These are phyloP conservation scores for Tephrocybe sp. DNA, from an alignment of 768 basidiomycete genomes.

Conservation along the genomic window DNA sequence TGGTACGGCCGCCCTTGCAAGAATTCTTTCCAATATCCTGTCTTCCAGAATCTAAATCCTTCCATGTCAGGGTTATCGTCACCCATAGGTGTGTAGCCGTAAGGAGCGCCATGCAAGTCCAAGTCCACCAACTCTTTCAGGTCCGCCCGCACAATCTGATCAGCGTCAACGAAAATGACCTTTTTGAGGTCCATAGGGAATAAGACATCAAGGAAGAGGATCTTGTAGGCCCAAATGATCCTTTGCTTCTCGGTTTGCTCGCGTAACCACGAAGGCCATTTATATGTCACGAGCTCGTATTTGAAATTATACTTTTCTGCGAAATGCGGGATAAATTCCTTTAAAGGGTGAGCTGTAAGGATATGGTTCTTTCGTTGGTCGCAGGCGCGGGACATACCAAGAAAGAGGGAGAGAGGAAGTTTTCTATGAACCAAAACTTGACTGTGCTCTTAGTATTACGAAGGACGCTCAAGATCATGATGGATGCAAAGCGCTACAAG, in stretches of 20 bases:
- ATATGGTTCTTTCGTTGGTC: background rate
- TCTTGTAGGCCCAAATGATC: conserved; percentile 99
- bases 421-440: conserved; percentile 99
- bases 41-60: conserved; percentile 98
- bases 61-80: conserved; percentile 94
- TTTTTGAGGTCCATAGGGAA: conserved; percentile 99
- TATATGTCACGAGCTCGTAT: conserved; percentile 97
- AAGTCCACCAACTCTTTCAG: conserved; percentile 92
- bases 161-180: conserved; percentile 98
- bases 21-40: conserved; percentile 92
- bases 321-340: conserved; percentile 95
- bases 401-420: conserved; percentile 98
- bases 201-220: conserved; percentile 96
- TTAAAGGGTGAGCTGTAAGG: background rate
- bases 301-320: conserved; percentile 91
- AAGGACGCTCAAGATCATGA: conserved; percentile 97
- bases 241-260: conserved; percentile 97
- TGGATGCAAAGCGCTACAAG: conserved; percentile 88
- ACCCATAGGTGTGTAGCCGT: conserved; percentile 97
- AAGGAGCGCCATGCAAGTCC: conserved; percentile 90
- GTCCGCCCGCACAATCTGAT: conserved; percentile 97
- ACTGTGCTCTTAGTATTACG: conserved; percentile 92
- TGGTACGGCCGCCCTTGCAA: conserved; percentile 86
- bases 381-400: conserved; percentile 47
- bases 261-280: conserved; percentile 99